Percentiles rank a stretch among this genome's conserved stretches.
Evolutionary conservation across 2,329 filamentous ascomycete genomes (phyloP).

Genomic region (Aquanectria penicillioides): DNA sequence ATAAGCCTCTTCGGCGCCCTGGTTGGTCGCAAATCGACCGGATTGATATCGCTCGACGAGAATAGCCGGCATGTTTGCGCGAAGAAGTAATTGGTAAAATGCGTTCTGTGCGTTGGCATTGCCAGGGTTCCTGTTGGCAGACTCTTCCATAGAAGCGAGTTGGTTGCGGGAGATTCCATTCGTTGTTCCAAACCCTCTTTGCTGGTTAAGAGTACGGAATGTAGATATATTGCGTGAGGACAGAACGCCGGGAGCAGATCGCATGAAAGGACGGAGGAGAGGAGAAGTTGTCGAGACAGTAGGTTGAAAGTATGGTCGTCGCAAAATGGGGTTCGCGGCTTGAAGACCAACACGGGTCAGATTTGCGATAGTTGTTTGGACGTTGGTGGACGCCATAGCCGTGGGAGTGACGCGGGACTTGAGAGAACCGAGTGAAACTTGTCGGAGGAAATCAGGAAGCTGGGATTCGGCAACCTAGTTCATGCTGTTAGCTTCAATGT

Average conservation of each 20-base stretch:
- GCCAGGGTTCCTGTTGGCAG: constrained; percentile 89
- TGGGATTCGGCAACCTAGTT: constrained; percentile 26
- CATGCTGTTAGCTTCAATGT: constrained; percentile 23
- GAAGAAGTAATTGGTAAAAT: constrained; percentile 91
- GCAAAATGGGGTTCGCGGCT: constrained; percentile 41
- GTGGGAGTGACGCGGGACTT: constrained; percentile 12
- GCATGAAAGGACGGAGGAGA: constrained; percentile 39
- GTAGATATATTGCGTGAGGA: constrained; percentile 34
- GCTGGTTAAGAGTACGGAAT: constrained; percentile 34
- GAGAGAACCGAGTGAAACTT: constrained; percentile 25
- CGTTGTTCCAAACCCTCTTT: constrained; percentile 53
- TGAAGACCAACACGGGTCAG: constrained; percentile 44
- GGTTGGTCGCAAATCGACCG: constrained; percentile 83
- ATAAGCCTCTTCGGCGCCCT: constrained; percentile 81
- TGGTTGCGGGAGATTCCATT: constrained; percentile 68
- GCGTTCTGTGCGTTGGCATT: constrained; percentile 91
- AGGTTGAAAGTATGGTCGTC: constrained; percentile 40
- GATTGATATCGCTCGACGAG: constrained; percentile 90
- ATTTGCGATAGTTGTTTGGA: constrained; percentile 34
- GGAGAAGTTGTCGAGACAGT: constrained; percentile 27
- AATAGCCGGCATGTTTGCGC: constrained; percentile 93
- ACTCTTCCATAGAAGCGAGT: constrained; percentile 87
- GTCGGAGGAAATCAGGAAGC: constrained; percentile 44
- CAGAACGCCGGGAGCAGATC: constrained; percentile 32
- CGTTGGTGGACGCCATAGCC: constrained; percentile 24